These are phyloP conservation scores for Parachaetomium inaequale DNA, from an alignment of 495 filamentous ascomycete genomes.

Conservation along the genomic window DNA sequence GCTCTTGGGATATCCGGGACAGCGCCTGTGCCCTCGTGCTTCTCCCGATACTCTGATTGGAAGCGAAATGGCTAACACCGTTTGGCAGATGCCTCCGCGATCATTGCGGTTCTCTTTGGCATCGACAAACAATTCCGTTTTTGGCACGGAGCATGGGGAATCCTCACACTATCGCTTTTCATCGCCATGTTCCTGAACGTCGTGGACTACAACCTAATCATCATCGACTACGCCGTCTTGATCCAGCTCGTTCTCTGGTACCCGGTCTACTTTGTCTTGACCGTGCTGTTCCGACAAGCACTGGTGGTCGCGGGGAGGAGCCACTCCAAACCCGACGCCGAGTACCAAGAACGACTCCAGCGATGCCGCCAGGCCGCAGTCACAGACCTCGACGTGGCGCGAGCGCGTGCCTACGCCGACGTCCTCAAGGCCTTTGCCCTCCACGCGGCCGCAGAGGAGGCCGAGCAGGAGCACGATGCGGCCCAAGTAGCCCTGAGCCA, in stretches of 20 bases:
- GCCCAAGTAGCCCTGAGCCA: constrained; percentile 21
- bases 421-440: constrained; percentile 30
- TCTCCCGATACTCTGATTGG: no score
- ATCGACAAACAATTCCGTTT: constrained; percentile 34
- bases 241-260: constrained; percentile 35
- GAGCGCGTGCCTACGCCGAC: constrained; percentile 27
- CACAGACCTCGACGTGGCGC: constrained; percentile 21
- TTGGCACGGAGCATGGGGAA: constrained; percentile 33
- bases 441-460: constrained; percentile 27
- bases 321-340: constrained; percentile 17
- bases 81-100: constrained; percentile 30
- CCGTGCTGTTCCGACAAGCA: constrained; percentile 28
- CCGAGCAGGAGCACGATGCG: constrained; percentile 19
- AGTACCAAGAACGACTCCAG: constrained; percentile 25
- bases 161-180: constrained; percentile 30
- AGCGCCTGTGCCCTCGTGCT: no score
- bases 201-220: constrained; percentile 26
- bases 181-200: constrained; percentile 31
- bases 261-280: constrained; percentile 33
- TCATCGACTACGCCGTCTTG: constrained; percentile 34
- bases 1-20: no score
- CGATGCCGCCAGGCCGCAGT: constrained; percentile 17
- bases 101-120: constrained; percentile 29
- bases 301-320: constrained; percentile 19
- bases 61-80: no score